Base-by-base conservation (phyloP, 768 basidiomycete species). In the Phylloporus scabripes region DNA sequence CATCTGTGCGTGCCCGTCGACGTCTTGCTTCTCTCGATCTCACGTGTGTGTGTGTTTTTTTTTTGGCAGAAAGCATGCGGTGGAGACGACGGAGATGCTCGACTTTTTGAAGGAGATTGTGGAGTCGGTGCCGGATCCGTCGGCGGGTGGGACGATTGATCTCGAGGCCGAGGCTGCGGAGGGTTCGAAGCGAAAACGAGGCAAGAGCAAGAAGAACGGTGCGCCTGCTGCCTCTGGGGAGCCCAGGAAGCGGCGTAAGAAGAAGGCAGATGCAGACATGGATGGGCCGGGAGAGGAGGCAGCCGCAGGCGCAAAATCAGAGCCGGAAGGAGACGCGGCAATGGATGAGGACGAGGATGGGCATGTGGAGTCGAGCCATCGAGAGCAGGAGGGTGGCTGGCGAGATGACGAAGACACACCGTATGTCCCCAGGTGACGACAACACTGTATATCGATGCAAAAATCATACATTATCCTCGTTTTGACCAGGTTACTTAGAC, bases 51-150 rank as follows among this genome's bases (percentile, higher is more conserved):
- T 31, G 24, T 4, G 24, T 26, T 26, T 7, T 26, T 26, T 26
- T 26, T 7, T 6, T 8, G 10, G 64, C 4, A 97, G 94, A 55
- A 98, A 98, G 75, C 89, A 92, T 58, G 91, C 92, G 0, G 83
- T 97, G 8, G 86, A 89, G 49, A 84, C 82, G 14, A 87, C 83
- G 10, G 85, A 92, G 55, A 88, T 83, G 74, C 82, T 97, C 43
- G 95, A 97, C 67, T 98, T 97, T 68, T 78, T 97, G 28, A 87
- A 90, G 63, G 93, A 97, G 63, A 82, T 96, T 45, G 92, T 95
- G 20, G 82, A 87, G 60, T 71, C 74, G 31, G 82, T 95, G 6
- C 86, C 90, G 1, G 93, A 97, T 67, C 93, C 93, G 0, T 86
- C 88, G 4, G 82, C 82, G 17, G 87, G 89, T 10, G 88, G 85